Evolutionary conservation across 805 yeast species (phyloP).

Genomic region (Spencermartinsiella europaea): DNA sequence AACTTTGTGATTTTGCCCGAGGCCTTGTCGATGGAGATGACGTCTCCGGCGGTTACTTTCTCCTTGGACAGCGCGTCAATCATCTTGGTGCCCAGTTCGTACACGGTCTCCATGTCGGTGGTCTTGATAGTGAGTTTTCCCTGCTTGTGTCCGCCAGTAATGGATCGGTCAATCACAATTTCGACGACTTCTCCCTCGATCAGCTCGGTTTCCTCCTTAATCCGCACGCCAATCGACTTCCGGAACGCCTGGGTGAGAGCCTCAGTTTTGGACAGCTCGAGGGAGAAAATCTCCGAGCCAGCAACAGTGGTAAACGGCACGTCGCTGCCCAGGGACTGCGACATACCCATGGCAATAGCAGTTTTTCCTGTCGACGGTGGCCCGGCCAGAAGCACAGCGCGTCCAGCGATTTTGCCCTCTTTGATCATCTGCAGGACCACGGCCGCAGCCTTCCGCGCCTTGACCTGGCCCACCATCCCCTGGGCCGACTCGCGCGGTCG

Average conservation of each 20-base stretch:
- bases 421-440: slow-evolving; percentile 88
- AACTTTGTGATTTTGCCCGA: slow-evolving; percentile 89
- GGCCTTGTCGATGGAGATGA: slow-evolving; percentile 90
- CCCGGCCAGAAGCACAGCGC: slow-evolving; percentile 93
- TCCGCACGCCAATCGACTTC: slow-evolving; percentile 90
- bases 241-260: slow-evolving; percentile 95
- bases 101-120: slow-evolving; percentile 97
- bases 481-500: slow-evolving; percentile 76
- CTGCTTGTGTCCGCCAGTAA: slow-evolving; percentile 97
- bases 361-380: slow-evolving; percentile 99
- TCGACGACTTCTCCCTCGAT: slow-evolving; percentile 99
- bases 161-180: slow-evolving; percentile 85
- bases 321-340: slow-evolving; percentile 48
- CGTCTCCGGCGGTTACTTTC: slow-evolving; percentile 95
- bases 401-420: slow-evolving; percentile 92
- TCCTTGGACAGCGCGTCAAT: slow-evolving; percentile 91
- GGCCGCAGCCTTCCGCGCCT: slow-evolving; percentile 96
- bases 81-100: slow-evolving; percentile 92
- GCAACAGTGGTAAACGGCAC: slow-evolving; percentile 96
- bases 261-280: slow-evolving; percentile 92
- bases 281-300: slow-evolving; percentile 87
- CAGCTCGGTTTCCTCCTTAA: slow-evolving; percentile 94
- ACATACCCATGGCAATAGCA: slow-evolving; percentile 89
- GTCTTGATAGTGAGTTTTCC: slow-evolving; percentile 96
- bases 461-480: slow-evolving; percentile 96